phyloP scores from a whole-genome alignment of 768 basidiomycete species.

The Xerocomellus chrysenteron region DNA sequence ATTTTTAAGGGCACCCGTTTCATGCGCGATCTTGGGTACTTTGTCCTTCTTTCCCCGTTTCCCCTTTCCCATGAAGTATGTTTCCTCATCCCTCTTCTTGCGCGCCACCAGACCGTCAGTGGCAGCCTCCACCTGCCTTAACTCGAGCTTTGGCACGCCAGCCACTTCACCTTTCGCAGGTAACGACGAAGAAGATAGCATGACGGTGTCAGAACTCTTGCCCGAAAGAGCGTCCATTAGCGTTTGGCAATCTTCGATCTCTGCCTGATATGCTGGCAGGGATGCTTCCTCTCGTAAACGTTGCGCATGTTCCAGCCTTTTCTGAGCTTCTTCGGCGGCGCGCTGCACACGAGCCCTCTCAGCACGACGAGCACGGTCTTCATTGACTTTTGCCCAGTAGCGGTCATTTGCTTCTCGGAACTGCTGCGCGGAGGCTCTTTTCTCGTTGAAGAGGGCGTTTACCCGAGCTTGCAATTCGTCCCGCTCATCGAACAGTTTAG shows the following conservation, averaged over 20 bases:
- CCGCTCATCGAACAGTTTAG: slow-evolving; percentile 85
- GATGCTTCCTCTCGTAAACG: slow-evolving; percentile 89
- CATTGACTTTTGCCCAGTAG: slow-evolving; percentile 81
- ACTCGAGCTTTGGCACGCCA: slow-evolving; percentile 78
- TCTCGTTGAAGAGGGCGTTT: slow-evolving; percentile 68
- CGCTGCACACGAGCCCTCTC: slow-evolving; percentile 76
- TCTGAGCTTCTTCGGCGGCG: slow-evolving; percentile 72
- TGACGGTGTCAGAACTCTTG: slow-evolving; percentile 48
- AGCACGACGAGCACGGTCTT: slow-evolving; percentile 82
- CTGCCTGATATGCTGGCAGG: slow-evolving; percentile 82
- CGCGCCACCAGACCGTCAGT: slow-evolving; percentile 65
- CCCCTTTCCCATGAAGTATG: slow-evolving; percentile 77
- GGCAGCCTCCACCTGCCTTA: slow-evolving; percentile 76
- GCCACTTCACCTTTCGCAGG: slow-evolving; percentile 45
- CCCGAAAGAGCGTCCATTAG: slow-evolving; percentile 84
- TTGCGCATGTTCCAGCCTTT: slow-evolving; percentile 75
- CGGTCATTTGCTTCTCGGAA: slow-evolving; percentile 84
- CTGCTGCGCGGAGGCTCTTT: slow-evolving; percentile 66
- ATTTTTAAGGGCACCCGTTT: slow-evolving; percentile 47
- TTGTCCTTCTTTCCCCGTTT: slow-evolving; percentile 59
- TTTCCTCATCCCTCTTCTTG: slow-evolving; percentile 92
- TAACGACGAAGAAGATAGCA: slow-evolving; percentile 41
- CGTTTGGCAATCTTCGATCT: slow-evolving; percentile 96
- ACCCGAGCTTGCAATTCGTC: slow-evolving; percentile 68
- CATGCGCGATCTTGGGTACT: slow-evolving; percentile 39